Evolutionary conservation across 139 green algal species (phyloP), one percentile per base, ranked within the genome.

Genomic region (Chlorella sp.): DNA sequence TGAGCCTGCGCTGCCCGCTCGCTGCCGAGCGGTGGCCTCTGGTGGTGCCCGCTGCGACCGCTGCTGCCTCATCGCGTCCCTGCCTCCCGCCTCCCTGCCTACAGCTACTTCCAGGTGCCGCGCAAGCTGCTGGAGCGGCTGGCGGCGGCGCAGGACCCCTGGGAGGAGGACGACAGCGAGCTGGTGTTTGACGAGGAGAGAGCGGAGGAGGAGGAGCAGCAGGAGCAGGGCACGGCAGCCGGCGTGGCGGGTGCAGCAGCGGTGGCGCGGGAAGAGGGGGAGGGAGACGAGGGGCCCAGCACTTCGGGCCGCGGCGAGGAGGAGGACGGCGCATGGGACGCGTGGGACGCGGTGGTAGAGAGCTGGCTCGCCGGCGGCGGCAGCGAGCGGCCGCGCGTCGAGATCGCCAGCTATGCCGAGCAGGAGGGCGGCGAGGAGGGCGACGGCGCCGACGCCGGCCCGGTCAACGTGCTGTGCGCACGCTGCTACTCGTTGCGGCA

Each of bases 401-500:
- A 77, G 71, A 51, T 77, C 31, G 14, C 29, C 43, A 51, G 43
- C 41, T 71, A 73, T 8, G 59, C 35, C 0, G 67, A 76, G 19
- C 50, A 62, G 29, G 71, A 74, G 71, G n/a, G n/a, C n/a, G n/a
- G n/a, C n/a, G n/a, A n/a, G n/a, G 43, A 64, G 42, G 71, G 8
- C 27, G 35, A 27, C 2, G 73, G 14, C 11, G 17, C 61, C 3
- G 65, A 8, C 42, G 17, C 62, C 61, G n/a, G n/a, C n/a, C n/a
- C n/a, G n/a, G n/a, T n/a, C n/a, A 55, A 63, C 25, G 73, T 98
- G 17, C 68, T 95, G 17, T 98, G 95, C 71, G 91, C 93, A 27
- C 87, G 95, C 11, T 99, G 95, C 83, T 95, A 92, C 83, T 94
- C 89, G 2, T 84, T 99, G 35, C 83, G 67, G 9, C 82, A 98